A percentile compares a stretch with the other conserved stretches of the same genome.
Evolutionary conservation across 495 filamentous ascomycete genomes (phyloP).

Genomic region (Ascodesmis nigricans): DNA sequence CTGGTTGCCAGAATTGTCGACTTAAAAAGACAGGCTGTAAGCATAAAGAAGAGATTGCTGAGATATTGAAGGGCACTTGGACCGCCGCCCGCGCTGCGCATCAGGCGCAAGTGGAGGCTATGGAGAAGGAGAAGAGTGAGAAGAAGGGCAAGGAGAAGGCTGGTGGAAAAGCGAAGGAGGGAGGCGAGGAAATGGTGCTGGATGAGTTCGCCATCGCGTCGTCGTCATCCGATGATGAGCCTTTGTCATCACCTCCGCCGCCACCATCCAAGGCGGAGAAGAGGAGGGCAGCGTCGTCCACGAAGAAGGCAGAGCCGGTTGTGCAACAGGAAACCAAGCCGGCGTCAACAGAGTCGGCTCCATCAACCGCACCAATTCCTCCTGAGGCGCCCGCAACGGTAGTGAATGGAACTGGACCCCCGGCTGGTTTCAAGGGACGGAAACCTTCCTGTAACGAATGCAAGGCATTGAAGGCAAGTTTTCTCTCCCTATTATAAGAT

Average conservation of each 20-base stretch:
- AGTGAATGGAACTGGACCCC: no score
- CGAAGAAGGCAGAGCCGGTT: constrained; percentile 7
- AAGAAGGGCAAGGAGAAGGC: not conserved
- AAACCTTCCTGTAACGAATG: constrained; percentile 20
- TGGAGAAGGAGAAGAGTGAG: not conserved
- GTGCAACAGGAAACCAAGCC: not conserved
- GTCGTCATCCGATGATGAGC: not conserved
- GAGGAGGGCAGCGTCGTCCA: constrained; percentile 5
- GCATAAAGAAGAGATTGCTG: constrained; percentile 16
- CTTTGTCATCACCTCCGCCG: constrained; percentile 2
- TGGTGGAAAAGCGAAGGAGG: no score
- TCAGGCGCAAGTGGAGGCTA: not conserved
- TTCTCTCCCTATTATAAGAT: not conserved
- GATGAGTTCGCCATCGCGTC: constrained; percentile 3
- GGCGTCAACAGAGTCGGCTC: not conserved
- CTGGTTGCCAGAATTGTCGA: constrained; percentile 18
- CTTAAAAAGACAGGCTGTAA: constrained; percentile 21
- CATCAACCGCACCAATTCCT: not conserved
- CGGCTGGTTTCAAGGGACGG: constrained; percentile 18
- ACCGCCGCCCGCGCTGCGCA: not conserved
- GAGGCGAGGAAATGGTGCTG: constrained; percentile 6
- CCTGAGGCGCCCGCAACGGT: constrained; percentile 5
- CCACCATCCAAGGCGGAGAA: constrained; percentile 2
- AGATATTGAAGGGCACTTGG: not conserved
- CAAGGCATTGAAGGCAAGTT: constrained; percentile 18